Base-by-base conservation (phyloP, 2,329 filamentous ascomycete species). In the Talaromyces sp. region DNA sequence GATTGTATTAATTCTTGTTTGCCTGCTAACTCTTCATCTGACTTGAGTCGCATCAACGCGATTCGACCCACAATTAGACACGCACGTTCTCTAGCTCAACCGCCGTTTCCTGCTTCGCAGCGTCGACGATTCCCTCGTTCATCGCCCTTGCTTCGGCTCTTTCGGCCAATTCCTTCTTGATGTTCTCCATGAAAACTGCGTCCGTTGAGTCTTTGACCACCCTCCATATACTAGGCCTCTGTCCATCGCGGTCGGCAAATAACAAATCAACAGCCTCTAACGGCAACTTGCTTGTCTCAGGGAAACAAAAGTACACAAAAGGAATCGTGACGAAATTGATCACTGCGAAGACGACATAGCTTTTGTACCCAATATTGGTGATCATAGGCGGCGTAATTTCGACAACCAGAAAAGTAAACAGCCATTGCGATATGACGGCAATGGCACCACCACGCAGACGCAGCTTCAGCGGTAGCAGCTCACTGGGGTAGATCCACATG, bases 401-500 rank as follows among this genome's bases (percentile, higher is more conserved):
- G 63, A 86, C 79, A 13, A 81, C 77, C 3, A 81, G 81, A 72
- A 85, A 86, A 74, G 85, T 85, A 74, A 83, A 85, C 2, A 84
- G 73, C 83, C 84, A 86, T 75, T 85, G 85, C 24, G 78, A 79
- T 71, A 80, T 81, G 3, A 83, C 85, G 0, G 82, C 83, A n/a
- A 85, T 75, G 0, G 84, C 83, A 71, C 85, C 85, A 52, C 83
- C 83, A 75, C 85, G 85, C 43, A 82, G 81, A 60, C 84, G 80
- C 9, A 83, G 85, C 74, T 83, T 83, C 73, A 85, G 79, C 5
- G 84, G 84, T 64, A 83, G 84, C 71, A 84, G 74, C 68, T 84
- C 84, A 57, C 83, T 81, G 0, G 82, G 78, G 64, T 79, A 78
- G 63, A 78, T 60, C 87, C 86, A 90, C 1, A 87, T 87, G 24